A percentile compares a stretch with the other conserved stretches of the same genome.
Evolutionary conservation across 108 stramenopile species (phyloP).

Genomic region (Fragilariopsis cylindrus): DNA sequence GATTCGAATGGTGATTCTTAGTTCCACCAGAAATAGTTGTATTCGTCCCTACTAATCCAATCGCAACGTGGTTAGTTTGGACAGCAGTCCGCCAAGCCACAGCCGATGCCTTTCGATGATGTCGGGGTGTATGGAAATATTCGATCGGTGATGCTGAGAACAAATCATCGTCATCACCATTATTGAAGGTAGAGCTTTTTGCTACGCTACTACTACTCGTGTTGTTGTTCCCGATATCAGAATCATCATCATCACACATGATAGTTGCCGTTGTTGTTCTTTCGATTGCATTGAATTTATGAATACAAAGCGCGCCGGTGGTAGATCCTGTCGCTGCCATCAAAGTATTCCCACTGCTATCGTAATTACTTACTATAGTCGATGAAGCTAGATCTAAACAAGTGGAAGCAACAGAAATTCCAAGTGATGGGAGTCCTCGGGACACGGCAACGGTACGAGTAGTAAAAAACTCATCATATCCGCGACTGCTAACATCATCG

Average conservation of each 20-base stretch:
- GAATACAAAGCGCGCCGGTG: constrained; percentile 70
- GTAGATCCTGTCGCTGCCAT: constrained; percentile 70
- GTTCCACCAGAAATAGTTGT: background rate
- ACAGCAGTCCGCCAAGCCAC: constrained; percentile 64
- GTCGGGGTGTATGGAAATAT: constrained; percentile 60
- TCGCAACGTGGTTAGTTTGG: constrained; percentile 55
- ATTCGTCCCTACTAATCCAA: constrained; percentile 51
- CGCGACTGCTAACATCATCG: background rate
- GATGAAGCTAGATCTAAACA: constrained; percentile 51
- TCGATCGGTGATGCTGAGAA: constrained; percentile 52
- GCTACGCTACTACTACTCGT: background rate
- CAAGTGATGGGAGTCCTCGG: constrained; percentile 56
- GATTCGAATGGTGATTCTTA: background rate
- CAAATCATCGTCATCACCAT: constrained; percentile 17
- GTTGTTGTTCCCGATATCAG: background rate
- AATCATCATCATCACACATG: background rate
- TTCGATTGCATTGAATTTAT: constrained; percentile 39
- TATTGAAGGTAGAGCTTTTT: background rate
- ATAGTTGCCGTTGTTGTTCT: background rate
- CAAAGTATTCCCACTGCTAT: background rate
- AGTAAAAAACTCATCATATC: constrained; percentile 23
- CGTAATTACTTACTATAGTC: constrained; percentile 12
- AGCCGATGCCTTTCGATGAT: constrained; percentile 68
- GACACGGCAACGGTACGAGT: constrained; percentile 48
- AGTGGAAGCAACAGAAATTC: constrained; percentile 59